Conservation (phyloP, 257 asterid species). For the Solanum peruvianum region DNA sequence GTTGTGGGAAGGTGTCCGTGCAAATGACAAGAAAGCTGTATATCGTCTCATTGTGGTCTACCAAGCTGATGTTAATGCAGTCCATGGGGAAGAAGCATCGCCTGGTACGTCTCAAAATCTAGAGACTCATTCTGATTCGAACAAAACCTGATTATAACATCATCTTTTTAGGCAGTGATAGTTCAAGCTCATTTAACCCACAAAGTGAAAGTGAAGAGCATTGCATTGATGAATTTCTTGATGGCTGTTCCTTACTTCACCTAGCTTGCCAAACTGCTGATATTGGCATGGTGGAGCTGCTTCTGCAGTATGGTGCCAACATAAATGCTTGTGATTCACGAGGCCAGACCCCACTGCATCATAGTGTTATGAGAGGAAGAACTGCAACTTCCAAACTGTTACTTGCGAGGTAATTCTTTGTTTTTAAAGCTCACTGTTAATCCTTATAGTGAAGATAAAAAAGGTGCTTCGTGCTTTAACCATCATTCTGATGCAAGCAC, state of each 20-base stretch:
- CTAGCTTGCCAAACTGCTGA: constrained; percentile 89
- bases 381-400: constrained; percentile 48
- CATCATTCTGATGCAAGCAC: background rate
- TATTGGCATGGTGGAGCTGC: constrained; percentile 84
- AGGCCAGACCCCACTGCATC: constrained; percentile 82
- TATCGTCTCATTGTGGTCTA: constrained; percentile 67
- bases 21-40: constrained; percentile 66
- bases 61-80: constrained; percentile 60
- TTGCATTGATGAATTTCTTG: constrained; percentile 24
- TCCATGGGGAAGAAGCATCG: constrained; percentile 43
- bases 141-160: constrained; percentile 17
- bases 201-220: constrained; percentile 25
- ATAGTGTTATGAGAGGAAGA: constrained; percentile 62
- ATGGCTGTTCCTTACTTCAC: constrained; percentile 81
- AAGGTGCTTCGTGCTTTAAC: background rate
- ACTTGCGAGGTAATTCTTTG: constrained; percentile 45
- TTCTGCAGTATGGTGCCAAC: constrained; percentile 75
- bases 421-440: background rate
- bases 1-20: constrained; percentile 69
- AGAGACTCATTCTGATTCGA: constrained; percentile 6
- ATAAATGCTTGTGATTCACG: constrained; percentile 45
- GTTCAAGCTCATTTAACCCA: constrained; percentile 22
- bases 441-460: background rate
- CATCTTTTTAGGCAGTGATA: constrained; percentile 21
- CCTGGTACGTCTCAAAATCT: constrained; percentile 19